These are phyloP conservation scores for Asterophora parasitica DNA, from an alignment of 768 basidiomycete genomes.

Conservation along the genomic window DNA sequence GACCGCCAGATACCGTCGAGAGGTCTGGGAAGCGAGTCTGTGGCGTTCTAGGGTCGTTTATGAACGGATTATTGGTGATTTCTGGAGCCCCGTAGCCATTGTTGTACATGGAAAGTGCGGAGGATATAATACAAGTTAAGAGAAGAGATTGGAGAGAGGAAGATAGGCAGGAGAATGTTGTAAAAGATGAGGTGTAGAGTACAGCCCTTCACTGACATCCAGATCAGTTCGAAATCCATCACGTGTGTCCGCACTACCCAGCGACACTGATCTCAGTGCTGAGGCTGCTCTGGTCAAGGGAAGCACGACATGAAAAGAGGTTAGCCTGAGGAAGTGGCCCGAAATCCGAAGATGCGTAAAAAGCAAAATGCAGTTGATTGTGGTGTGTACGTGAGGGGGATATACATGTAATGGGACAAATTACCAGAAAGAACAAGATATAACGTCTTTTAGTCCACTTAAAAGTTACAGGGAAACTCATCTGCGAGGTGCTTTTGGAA, in stretches of 20 bases:
- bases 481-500: constrained; percentile 43
- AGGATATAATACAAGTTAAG: constrained; percentile 11
- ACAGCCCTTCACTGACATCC: neutral
- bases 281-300: neutral
- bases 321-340: too few relatives aligned
- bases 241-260: constrained; percentile 6
- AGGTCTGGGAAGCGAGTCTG: constrained; percentile 65
- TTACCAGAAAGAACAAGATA: constrained; percentile 5
- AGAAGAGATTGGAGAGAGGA: neutral
- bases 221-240: constrained; percentile 1
- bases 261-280: neutral
- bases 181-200: neutral
- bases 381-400: constrained; percentile 2
- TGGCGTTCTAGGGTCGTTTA: constrained; percentile 44
- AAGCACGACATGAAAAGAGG: too few relatives aligned
- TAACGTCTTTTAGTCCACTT: neutral
- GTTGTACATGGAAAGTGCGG: constrained; percentile 33
- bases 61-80: constrained; percentile 65
- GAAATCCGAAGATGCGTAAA: neutral
- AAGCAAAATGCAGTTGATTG: too few relatives aligned
- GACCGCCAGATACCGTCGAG: constrained; percentile 26
- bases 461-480: too few relatives aligned
- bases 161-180: neutral
- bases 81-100: constrained; percentile 36
- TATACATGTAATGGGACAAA: constrained; percentile 3